Percentiles rank a stretch among this genome's conserved stretches.
These are phyloP conservation scores for Talaromyces sp. DNA, from an alignment of 2,329 filamentous ascomycete genomes.

Conservation along the genomic window DNA sequence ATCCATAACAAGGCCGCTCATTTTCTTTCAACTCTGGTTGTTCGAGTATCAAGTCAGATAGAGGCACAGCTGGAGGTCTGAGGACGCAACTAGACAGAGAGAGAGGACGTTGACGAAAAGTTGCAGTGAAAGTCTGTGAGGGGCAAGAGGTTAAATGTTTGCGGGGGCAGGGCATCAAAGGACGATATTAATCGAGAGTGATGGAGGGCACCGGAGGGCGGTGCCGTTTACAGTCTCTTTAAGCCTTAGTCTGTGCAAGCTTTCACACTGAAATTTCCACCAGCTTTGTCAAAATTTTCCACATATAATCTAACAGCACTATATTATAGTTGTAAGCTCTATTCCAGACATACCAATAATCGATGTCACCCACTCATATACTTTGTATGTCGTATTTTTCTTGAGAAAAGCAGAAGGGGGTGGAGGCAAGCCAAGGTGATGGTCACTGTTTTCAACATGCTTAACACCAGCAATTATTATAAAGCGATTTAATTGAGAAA, in stretches of 20 bases:
- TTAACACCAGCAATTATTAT: neutral
- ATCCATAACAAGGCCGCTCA: conserved; percentile 14
- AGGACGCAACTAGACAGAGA: neutral
- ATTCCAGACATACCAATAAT: neutral
- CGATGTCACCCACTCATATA: neutral
- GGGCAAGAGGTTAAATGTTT: neutral
- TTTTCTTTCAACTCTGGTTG: neutral
- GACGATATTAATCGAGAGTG: neutral
- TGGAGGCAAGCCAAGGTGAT: neutral
- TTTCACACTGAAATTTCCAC: neutral
- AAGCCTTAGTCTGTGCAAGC: neutral
- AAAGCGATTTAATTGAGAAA: neutral
- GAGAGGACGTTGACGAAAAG: too few species aligned
- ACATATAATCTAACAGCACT: too few species aligned
- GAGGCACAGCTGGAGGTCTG: neutral
- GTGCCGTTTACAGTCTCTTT: neutral
- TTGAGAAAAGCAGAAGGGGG: neutral
- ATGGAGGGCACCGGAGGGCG: neutral
- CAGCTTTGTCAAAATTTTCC: neutral
- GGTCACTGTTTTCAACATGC: neutral
- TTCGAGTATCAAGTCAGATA: neutral
- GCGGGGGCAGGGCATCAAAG: neutral
- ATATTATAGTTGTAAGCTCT: neutral
- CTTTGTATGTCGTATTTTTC: neutral
- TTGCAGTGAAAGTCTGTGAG: neutral